These are phyloP conservation scores for Pseudotsuga menziesii DNA, from an alignment of 75 land plant species.

Conservation along the genomic window DNA sequence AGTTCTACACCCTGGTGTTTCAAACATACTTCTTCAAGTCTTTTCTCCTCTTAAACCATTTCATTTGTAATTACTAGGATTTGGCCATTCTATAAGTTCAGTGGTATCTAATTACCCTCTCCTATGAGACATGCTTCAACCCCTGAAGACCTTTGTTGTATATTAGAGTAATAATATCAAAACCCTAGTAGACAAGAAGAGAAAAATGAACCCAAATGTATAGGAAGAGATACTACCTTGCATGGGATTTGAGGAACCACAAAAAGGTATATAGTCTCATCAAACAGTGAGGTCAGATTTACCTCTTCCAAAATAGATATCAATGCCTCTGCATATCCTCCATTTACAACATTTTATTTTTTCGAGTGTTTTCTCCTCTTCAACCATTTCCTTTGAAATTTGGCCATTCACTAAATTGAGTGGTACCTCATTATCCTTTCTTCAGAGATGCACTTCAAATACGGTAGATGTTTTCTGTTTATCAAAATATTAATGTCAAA, in stretches of 20 bases:
- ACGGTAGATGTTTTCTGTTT: neutral
- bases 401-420: conserved; percentile 26
- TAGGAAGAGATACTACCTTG: too few relatives aligned
- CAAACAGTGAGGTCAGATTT: too few relatives aligned
- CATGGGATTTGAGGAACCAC: neutral
- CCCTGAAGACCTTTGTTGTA: neutral
- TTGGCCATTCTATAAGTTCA: conserved; percentile 30
- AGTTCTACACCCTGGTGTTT: neutral
- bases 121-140: neutral
- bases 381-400: conserved; percentile 39
- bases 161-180: neutral
- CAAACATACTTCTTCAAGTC: conserved; percentile 14
- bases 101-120: conserved; percentile 11
- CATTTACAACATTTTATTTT: neutral
- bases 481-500: neutral
- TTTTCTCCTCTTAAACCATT: conserved; percentile 60
- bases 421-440: conserved; percentile 10
- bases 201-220: too few relatives aligned
- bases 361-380: conserved; percentile 40
- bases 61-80: conserved; percentile 34
- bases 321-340: conserved; percentile 40
- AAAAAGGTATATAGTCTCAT: neutral
- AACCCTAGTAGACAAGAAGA: too few relatives aligned
- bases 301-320: conserved; percentile 59
- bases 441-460: neutral